Evolutionary conservation across 768 basidiomycete genomes (phyloP).

Genomic region (Termitomyces titanicus): DNA sequence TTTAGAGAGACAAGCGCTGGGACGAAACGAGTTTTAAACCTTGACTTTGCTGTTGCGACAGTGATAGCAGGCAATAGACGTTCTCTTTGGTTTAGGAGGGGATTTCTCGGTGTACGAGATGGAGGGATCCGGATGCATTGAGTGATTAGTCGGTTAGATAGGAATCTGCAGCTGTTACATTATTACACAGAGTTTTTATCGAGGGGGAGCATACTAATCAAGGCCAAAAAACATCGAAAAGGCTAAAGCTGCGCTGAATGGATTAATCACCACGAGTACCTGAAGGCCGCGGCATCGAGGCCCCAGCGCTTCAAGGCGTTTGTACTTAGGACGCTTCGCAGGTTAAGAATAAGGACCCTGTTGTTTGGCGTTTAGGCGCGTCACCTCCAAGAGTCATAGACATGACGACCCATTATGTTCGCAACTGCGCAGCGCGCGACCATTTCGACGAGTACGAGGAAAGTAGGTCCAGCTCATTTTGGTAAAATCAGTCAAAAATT

Average conservation of each 20-base stretch:
- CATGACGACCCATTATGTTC: neutral
- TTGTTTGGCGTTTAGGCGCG: neutral
- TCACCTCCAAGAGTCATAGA: neutral
- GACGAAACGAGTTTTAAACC: slow-evolving; percentile 25
- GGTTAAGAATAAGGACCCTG: neutral
- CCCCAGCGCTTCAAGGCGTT: neutral
- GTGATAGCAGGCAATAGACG: slow-evolving; percentile 48
- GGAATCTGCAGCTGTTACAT: neutral
- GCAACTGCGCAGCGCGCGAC: neutral
- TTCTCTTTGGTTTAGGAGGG: slow-evolving; percentile 23
- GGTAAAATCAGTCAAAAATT: neutral
- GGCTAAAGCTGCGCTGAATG: neutral
- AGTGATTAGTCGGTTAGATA: neutral
- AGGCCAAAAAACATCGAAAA: neutral
- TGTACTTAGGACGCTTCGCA: neutral
- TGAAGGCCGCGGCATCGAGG: neutral
- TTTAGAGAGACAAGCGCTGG: neutral
- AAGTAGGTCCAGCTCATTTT: neutral
- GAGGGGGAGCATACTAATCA: neutral
- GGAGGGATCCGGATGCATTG: neutral
- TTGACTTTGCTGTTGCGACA: slow-evolving; percentile 57
- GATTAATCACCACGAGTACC: slow-evolving; percentile 2
- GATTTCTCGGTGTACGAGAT: neutral
- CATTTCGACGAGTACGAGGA: neutral
- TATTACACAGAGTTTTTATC: neutral